Base-by-base conservation (phyloP, 2,329 filamentous ascomycete species). In the Penicillium sp. region DNA sequence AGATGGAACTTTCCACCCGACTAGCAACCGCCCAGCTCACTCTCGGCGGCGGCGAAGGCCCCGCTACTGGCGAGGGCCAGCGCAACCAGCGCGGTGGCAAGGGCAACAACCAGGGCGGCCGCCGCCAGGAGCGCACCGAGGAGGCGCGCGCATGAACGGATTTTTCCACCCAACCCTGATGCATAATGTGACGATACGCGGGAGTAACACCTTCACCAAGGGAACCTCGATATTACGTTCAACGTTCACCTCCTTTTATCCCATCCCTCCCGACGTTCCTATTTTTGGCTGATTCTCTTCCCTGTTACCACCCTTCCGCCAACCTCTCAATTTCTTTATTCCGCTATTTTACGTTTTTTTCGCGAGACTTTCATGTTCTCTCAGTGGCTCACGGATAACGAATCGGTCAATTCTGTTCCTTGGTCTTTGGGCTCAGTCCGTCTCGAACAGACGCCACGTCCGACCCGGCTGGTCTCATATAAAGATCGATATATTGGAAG, bases 1-100 rank as follows among this genome's bases (percentile, higher is more conserved):
- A 99, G 81, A 97, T 99, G 80, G 94, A 97, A 71, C 86, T 99
- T 56, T 96, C 92, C 62, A 96, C 97, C 83, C 86, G 93, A 61
- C 82, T 99, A 70, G 93, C 93, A 50, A 94, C 87, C n/a, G 86
- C 89, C 61, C 83, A 84, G 67, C 81, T 92, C 52, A 83, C 81
- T 10, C 77, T 83, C 62, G 81, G 80, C 57, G 77, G 77, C n/a
- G 76, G 76, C 44, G 79, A 81, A 59, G 71, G 64, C 34, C 62
- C 65, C 32, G 68, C 61, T 47, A 67, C 67, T 32, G 72, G 73
- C 48, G 74, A 75, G 36, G 62, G 67, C 52, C 59, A 63, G 50
- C 59, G 60, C 52, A 59, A 58, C 54, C 67, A 71, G 59, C 67
- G 73, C 39, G 68, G 69, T 42, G 80, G 76, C 62, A 79, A 75